Percentiles rank a stretch among this genome's conserved stretches.
phyloP scores from a whole-genome alignment of 2,329 filamentous ascomycete species.

The Penicillium thymicola region DNA sequence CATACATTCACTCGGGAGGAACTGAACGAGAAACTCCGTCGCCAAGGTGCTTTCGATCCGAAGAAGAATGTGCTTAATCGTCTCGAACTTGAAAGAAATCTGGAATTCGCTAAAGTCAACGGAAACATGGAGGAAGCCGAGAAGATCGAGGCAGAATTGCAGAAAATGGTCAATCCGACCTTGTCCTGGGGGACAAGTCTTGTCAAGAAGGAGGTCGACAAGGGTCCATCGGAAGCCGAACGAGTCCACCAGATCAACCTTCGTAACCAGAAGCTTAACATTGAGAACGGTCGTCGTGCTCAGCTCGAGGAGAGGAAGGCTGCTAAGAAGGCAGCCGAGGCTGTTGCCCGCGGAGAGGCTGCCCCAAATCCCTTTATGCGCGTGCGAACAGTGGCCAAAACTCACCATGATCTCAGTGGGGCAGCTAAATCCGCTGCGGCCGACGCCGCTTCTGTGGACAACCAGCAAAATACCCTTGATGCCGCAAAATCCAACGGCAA shows the following conservation, averaged over 20 bases:
- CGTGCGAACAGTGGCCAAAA: slow-evolving; percentile 65
- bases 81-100: slow-evolving; percentile 61
- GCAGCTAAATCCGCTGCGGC: slow-evolving; percentile 29
- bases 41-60: slow-evolving; percentile 64
- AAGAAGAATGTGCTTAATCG: slow-evolving; percentile 67
- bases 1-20: slow-evolving; percentile 81
- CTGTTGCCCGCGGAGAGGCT: slow-evolving; percentile 61
- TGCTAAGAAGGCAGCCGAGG: slow-evolving; percentile 58
- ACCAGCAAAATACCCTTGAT: slow-evolving; percentile 48
- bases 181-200: slow-evolving; percentile 70
- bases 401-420: slow-evolving; percentile 58
- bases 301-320: slow-evolving; percentile 75
- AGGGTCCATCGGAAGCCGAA: slow-evolving; percentile 66
- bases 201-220: slow-evolving; percentile 54
- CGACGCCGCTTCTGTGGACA: slow-evolving; percentile 27
- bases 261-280: slow-evolving; percentile 78
- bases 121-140: slow-evolving; percentile 60
- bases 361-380: slow-evolving; percentile 56
- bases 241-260: slow-evolving; percentile 79
- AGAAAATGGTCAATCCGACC: slow-evolving; percentile 53
- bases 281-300: slow-evolving; percentile 86
- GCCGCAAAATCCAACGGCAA: slow-evolving; percentile 52
- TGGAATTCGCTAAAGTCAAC: slow-evolving; percentile 63
- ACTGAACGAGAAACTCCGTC: slow-evolving; percentile 72
- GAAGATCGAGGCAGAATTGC: slow-evolving; percentile 49